phyloP scores from a whole-genome alignment of 345 rosid species.

The Viola odorata region DNA sequence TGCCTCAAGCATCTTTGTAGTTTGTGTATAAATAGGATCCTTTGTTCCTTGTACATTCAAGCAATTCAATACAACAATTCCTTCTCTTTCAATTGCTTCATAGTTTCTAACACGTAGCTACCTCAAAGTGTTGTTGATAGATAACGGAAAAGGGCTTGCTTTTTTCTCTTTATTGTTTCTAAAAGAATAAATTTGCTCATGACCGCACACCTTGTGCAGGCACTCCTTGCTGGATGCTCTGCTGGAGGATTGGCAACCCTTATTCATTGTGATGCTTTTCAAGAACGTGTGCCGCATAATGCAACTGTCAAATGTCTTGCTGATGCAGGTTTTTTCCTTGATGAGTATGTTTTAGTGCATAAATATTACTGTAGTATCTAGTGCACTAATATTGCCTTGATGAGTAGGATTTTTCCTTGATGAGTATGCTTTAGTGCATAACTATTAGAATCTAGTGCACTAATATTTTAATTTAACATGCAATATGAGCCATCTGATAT shows the following conservation, averaged over 20 bases:
- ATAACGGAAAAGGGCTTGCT: neutral
- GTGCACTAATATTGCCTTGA: constrained; percentile 46
- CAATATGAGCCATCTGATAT: neutral
- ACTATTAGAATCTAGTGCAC: neutral
- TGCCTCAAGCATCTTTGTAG: too few relatives aligned
- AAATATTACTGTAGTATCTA: constrained; percentile 7
- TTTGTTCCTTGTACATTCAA: neutral
- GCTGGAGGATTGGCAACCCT: constrained; percentile 93
- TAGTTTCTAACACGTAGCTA: neutral
- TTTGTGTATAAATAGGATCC: too few relatives aligned
- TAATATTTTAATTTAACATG: constrained; percentile 11
- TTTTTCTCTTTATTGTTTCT: neutral
- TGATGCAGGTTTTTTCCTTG: constrained; percentile 88
- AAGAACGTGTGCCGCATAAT: constrained; percentile 54
- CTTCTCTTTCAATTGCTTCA: neutral
- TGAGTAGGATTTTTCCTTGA: constrained; percentile 89
- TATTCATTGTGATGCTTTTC: constrained; percentile 78
- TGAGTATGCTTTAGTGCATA: constrained; percentile 50
- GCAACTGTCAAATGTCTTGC: constrained; percentile 82
- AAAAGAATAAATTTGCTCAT: neutral
- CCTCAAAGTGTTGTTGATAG: too few relatives aligned
- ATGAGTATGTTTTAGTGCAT: constrained; percentile 55
- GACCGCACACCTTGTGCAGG: constrained; percentile 38
- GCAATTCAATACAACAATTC: neutral
- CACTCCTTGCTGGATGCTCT: constrained; percentile 91